Evolutionary conservation across 2,329 filamentous ascomycete genomes (phyloP).

Genomic region (Microcyclospora pomicola): DNA sequence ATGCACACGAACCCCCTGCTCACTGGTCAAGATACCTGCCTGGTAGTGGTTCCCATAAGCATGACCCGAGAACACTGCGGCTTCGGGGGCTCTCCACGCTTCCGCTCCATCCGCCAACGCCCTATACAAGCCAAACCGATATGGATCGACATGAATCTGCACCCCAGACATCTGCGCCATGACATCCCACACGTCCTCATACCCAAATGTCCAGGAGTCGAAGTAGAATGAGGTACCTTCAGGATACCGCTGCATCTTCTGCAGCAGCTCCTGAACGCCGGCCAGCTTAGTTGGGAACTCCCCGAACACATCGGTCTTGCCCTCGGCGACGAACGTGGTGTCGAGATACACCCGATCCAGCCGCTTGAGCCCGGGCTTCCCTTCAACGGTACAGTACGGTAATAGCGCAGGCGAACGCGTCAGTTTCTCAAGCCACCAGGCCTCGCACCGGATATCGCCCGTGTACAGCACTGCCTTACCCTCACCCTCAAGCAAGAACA

Average conservation of each 20-base stretch:
- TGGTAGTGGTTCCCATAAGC: constrained; percentile 57
- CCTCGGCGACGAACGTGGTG: constrained; percentile 53
- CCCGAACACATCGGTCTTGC: constrained; percentile 33
- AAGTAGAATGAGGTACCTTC: constrained; percentile 68
- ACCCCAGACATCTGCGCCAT: constrained; percentile 57
- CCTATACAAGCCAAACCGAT: constrained; percentile 60
- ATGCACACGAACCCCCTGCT: constrained; percentile 52
- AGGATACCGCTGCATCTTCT: constrained; percentile 55
- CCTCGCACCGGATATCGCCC: constrained; percentile 73
- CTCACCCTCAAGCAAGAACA: constrained; percentile 75
- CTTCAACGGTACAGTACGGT: constrained; percentile 41
- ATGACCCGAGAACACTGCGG: constrained; percentile 57
- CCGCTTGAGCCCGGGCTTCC: constrained; percentile 44
- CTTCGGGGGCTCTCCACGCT: constrained; percentile 36
- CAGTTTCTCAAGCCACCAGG: constrained; percentile 70
- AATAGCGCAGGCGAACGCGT: constrained; percentile 57
- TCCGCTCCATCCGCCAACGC: constrained; percentile 37
- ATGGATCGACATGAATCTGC: constrained; percentile 68
- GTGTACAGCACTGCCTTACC: constrained; percentile 71
- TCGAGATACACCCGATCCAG: constrained; percentile 82
- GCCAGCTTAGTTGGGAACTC: constrained; percentile 54
- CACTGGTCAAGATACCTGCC: constrained; percentile 58
- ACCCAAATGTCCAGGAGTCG: constrained; percentile 81
- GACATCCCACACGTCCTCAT: constrained; percentile 84
- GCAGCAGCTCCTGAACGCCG: constrained; percentile 59